These are phyloP conservation scores for Solanum aculeatissimum DNA, from an alignment of 305 asterid species.

Conservation along the genomic window DNA sequence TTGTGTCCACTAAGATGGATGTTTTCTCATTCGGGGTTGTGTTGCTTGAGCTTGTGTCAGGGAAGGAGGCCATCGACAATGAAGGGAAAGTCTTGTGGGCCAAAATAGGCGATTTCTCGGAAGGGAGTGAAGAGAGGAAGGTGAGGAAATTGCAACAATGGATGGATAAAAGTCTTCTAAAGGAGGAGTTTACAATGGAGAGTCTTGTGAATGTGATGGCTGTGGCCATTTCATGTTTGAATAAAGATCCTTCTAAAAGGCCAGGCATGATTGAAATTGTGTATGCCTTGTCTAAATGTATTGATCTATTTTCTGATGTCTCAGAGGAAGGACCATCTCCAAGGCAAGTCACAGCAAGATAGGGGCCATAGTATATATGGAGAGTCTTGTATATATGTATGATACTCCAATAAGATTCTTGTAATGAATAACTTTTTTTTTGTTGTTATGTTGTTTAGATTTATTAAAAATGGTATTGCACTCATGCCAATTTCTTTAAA, in stretches of 20 bases:
- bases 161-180: conserved; percentile 44
- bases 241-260: conserved; percentile 65
- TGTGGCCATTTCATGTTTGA: conserved; percentile 62
- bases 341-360: conserved; percentile 47
- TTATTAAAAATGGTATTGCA: too few species aligned
- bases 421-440: neutral
- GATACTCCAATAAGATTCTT: neutral
- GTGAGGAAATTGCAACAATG: conserved; percentile 41
- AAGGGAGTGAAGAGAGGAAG: conserved; percentile 42
- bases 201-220: conserved; percentile 51
- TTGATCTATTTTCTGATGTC: conserved; percentile 55
- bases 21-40: conserved; percentile 87
- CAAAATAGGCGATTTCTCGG: conserved; percentile 23
- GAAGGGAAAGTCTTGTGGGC: conserved; percentile 58
- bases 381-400: too few species aligned
- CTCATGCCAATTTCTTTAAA: neutral
- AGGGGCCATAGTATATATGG: too few species aligned
- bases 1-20: conserved; percentile 77
- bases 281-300: conserved; percentile 82
- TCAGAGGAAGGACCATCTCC: conserved; percentile 76
- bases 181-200: conserved; percentile 41
- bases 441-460: neutral
- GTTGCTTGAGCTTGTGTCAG: conserved; percentile 67
- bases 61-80: conserved; percentile 46
- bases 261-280: conserved; percentile 95